Evolutionary conservation across 31 red algal genomes (phyloP).

Genomic region (Asparagopsis taxiformis): DNA sequence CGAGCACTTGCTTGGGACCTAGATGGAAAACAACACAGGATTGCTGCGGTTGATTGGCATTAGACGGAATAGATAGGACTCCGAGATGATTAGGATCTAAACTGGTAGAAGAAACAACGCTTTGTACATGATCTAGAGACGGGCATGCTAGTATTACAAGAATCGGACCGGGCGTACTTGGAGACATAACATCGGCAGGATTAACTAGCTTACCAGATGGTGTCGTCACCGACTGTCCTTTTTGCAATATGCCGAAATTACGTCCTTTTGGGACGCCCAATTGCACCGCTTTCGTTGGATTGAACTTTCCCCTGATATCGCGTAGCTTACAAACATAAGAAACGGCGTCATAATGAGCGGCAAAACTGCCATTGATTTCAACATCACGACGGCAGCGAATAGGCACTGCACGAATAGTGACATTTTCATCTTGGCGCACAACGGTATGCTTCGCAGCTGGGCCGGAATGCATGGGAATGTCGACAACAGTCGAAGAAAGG

Average conservation of each 20-base stretch:
- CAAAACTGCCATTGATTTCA: conserved; percentile 28
- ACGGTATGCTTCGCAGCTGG: conserved; percentile 7
- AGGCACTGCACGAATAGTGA: conserved; percentile 49
- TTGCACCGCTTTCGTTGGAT: conserved; percentile 50
- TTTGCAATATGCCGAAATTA: conserved; percentile 66
- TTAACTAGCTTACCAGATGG: conserved; percentile 59
- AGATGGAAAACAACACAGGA: conserved; percentile 68
- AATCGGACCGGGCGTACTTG: conserved; percentile 73
- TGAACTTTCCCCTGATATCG: conserved; percentile 84
- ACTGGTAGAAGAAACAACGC: conserved; percentile 11
- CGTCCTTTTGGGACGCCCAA: conserved; percentile 78
- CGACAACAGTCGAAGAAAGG: conserved; percentile 8
- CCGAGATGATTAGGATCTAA: conserved; percentile 36
- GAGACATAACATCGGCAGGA: conserved; percentile 76
- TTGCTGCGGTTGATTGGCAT: neutral
- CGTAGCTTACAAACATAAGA: conserved; percentile 63
- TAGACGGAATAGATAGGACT: neutral
- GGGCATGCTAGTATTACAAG: conserved; percentile 74
- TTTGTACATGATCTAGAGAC: conserved; percentile 54
- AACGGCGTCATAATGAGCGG: conserved; percentile 37
- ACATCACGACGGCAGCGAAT: conserved; percentile 39
- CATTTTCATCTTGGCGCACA: conserved; percentile 46
- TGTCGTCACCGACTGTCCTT: conserved; percentile 55
- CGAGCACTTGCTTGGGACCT: conserved; percentile 35
- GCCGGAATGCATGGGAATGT: conserved; percentile 40